Evolutionary conservation across 768 basidiomycete genomes (phyloP).

Genomic region (Suillus cothurnatus): DNA sequence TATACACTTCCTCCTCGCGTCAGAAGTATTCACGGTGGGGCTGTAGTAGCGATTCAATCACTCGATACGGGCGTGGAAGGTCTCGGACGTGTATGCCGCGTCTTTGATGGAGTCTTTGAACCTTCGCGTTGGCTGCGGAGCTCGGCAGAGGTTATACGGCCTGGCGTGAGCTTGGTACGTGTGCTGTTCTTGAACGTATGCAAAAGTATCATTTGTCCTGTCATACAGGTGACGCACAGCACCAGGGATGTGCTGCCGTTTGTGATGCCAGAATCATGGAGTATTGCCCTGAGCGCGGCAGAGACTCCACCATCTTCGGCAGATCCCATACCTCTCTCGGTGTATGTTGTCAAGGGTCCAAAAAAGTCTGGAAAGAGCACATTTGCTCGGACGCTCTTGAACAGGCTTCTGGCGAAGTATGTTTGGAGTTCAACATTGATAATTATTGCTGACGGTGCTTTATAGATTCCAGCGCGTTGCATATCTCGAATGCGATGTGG

Average conservation of each 20-base stretch:
- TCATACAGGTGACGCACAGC: constrained; percentile 26
- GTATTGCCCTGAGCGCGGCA: constrained; percentile 26
- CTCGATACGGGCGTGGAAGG: constrained; percentile 64
- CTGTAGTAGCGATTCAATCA: constrained; percentile 60
- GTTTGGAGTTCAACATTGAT: constrained; percentile 9
- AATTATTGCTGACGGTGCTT: constrained; percentile 1
- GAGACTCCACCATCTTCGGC: neutral
- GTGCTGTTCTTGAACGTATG: constrained; percentile 49
- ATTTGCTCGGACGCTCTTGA: constrained; percentile 73
- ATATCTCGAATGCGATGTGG: constrained; percentile 89
- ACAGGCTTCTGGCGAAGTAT: constrained; percentile 63
- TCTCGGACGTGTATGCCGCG: constrained; percentile 61
- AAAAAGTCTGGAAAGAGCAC: constrained; percentile 93
- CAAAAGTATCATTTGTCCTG: constrained; percentile 11
- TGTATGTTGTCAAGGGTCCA: constrained; percentile 78
- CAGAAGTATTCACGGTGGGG: constrained; percentile 21
- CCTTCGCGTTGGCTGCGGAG: constrained; percentile 47
- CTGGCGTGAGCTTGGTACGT: constrained; percentile 44
- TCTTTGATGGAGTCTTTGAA: constrained; percentile 65
- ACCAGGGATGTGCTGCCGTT: constrained; percentile 37
- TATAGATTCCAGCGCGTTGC: constrained; percentile 79
- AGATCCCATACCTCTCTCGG: constrained; percentile 28
- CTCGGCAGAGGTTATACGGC: constrained; percentile 19
- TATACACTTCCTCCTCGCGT: constrained; percentile 15
- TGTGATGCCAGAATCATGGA: constrained; percentile 39